These are phyloP conservation scores for Phytophthora idaei DNA, from an alignment of 352 stramenopile species.

Conservation along the genomic window DNA sequence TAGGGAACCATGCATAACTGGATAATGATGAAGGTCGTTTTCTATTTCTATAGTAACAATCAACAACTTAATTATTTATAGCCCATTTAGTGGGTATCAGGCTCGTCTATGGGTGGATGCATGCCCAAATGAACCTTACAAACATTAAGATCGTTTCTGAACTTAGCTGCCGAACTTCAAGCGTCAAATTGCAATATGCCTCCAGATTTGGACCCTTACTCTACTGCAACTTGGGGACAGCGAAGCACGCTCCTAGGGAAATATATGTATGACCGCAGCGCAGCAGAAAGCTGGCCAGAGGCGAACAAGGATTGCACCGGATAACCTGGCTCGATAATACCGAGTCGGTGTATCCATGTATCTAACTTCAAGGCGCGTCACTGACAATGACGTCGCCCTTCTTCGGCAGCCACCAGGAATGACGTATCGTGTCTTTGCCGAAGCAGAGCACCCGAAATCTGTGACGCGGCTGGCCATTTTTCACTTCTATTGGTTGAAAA, in stretches of 20 bases:
- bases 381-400: constrained; percentile 21
- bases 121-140: constrained; percentile 9
- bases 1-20: too few relatives aligned
- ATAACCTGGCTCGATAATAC: too few relatives aligned
- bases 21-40: too few relatives aligned
- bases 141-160: constrained; percentile 10
- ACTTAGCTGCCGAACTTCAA: constrained; percentile 5
- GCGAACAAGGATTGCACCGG: too few relatives aligned
- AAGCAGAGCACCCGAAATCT: constrained; percentile 11
- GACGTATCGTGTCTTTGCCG: constrained; percentile 29
- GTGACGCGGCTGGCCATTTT: constrained; percentile 15
- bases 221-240: neutral
- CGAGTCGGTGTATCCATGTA: too few relatives aligned
- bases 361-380: constrained; percentile 15
- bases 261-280: too few relatives aligned
- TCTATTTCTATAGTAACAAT: too few relatives aligned
- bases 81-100: constrained; percentile 2
- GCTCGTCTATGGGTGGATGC: neutral
- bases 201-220: constrained; percentile 9
- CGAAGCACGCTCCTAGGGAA: neutral
- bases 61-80: neutral
- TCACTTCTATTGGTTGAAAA: constrained; percentile 10
- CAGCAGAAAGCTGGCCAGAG: too few relatives aligned
- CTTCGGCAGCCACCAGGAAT: constrained; percentile 15
- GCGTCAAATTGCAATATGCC: constrained; percentile 14